Evolutionary conservation across 2,329 filamentous ascomycete genomes (phyloP).

Genomic region (Paracamarosporium sp.): DNA sequence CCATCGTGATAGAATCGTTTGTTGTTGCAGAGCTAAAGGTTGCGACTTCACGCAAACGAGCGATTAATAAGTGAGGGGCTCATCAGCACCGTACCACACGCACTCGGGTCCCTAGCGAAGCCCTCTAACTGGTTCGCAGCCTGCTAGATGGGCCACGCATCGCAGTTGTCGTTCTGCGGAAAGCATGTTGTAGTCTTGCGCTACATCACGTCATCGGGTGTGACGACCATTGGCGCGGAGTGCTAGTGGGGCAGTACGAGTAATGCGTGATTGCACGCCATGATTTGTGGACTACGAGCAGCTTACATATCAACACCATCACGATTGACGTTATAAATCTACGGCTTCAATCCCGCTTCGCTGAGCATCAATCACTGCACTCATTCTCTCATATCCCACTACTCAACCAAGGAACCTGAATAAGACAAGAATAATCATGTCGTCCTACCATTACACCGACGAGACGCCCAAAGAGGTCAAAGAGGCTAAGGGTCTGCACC

Average conservation of each 20-base stretch:
- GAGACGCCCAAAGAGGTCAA: constrained; percentile 36
- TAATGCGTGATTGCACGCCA: constrained; percentile 1
- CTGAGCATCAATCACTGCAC: background rate
- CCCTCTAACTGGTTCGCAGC: too few species aligned
- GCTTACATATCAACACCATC: background rate
- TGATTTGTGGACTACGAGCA: background rate
- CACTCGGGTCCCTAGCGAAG: too few species aligned
- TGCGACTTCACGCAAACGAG: too few species aligned
- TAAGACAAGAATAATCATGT: constrained; percentile 33
- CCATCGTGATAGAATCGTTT: too few species aligned
- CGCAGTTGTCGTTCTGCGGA: too few species aligned
- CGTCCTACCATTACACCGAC: constrained; percentile 51
- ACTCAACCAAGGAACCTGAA: too few species aligned
- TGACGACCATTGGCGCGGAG: background rate
- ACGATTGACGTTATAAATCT: background rate
- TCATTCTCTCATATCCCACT: background rate
- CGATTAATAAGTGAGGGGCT: too few species aligned
- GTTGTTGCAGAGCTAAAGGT: too few species aligned
- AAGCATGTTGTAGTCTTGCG: background rate
- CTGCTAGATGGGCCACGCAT: too few species aligned
- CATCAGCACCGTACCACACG: too few species aligned
- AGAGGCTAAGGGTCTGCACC: constrained; percentile 52
- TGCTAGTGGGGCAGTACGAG: background rate
- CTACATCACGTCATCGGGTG: constrained; percentile 4
- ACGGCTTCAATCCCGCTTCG: background rate